Evolutionary conservation across 441 rosid genomes (phyloP).

Genomic region (Euphorbia celastroides): DNA sequence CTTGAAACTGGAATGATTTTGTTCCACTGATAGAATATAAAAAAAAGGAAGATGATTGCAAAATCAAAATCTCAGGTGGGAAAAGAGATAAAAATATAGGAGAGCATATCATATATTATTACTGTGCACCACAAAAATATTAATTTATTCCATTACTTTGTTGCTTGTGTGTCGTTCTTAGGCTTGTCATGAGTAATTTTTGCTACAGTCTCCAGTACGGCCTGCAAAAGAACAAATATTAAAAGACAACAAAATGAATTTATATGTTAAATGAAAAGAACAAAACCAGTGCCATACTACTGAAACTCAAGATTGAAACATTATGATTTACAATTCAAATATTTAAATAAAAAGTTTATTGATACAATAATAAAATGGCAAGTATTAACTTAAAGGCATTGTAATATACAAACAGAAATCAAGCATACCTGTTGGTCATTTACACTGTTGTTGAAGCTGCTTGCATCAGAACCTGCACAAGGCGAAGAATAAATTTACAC

Average conservation of each 20-base stretch:
- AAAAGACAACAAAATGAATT: not conserved
- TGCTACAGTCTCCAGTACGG: conserved; percentile 88
- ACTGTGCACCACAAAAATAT: conserved; percentile 1
- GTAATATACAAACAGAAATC: conserved; percentile 16
- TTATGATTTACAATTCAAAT: not conserved
- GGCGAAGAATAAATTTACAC: conserved; percentile 15
- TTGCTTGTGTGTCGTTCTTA: conserved; percentile 68
- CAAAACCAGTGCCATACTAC: not conserved
- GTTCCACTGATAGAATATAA: conserved; percentile 46
- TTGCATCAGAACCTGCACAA: conserved; percentile 63
- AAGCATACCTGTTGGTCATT: conserved; percentile 88
- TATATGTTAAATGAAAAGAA: not conserved
- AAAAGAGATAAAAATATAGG: not conserved
- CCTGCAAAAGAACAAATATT: conserved; percentile 41
- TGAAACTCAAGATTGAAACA: not conserved
- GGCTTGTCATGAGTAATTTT: conserved; percentile 84
- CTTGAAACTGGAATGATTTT: conserved; percentile 74
- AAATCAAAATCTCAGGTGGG: not conserved
- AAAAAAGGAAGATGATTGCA: not conserved
- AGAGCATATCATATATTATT: not conserved
- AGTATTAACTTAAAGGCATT: conserved; percentile 1
- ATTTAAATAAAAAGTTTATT: not conserved
- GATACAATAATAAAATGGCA: not conserved
- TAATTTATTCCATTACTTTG: conserved; percentile 42
- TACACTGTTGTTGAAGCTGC: conserved; percentile 88